Evolutionary conservation across 129 eudicot species (phyloP), one percentile per base, ranked within the genome.

Genomic region (Artemisia annua): DNA sequence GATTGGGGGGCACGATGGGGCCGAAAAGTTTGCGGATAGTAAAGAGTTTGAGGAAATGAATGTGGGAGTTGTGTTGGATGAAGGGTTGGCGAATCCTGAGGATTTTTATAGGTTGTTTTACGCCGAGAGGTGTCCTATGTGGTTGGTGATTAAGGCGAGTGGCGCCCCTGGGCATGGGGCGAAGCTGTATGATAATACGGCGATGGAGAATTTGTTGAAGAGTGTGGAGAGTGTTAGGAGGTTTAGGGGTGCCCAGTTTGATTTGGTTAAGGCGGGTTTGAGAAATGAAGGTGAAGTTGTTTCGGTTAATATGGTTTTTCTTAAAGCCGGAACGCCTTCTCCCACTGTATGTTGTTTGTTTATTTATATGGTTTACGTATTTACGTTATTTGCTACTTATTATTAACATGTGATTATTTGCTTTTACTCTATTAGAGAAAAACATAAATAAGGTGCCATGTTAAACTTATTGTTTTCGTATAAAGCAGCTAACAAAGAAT

Each of bases 111-210:
- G 96, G 78, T 30, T 79, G 74, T 94, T 90, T 51, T 90, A 90
- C 26, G 96, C 81, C 0, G 99, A 94, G 86, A 88, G 96, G 85
- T 77, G 82, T 30, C 91, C 96, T 0, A 84, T 90, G 97, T 90
- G 96, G 96, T 11, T 86, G 70, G 89, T 90, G 56, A 90, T 95
- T 35, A 95, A 90, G 74, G 87, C 99, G 4, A 71, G 60, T 11
- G 99, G 99, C 17, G 85, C 88, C 1, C 97, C 99, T 48, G 99
- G 96, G 0, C 99, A 90, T 20, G 99, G 99, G 48, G 93, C 99
- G 12, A 95, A 88, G 85, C 88, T 95, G 44, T 95, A 95, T 69
- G 99, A 95, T 62, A 85, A 86, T 32, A 79, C 95, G 39, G 99
- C 97, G 0, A 79, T 90, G 96, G 99, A 88, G 81, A 95, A 95